phyloP scores from a whole-genome alignment of 2,329 filamentous ascomycete genomes.

The Ceratocystis cubensis region DNA sequence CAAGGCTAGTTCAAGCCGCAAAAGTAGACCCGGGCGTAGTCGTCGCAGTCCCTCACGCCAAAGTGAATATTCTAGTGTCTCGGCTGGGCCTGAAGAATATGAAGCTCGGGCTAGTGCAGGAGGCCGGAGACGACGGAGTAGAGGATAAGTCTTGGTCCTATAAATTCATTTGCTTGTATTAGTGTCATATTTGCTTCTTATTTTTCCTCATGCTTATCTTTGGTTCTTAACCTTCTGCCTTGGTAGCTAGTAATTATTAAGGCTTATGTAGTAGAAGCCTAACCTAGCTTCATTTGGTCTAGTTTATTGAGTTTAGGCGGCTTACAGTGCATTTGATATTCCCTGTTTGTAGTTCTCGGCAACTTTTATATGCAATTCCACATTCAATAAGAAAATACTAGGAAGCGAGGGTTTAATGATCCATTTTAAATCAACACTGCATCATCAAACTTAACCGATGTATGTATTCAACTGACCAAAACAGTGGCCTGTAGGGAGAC shows the following conservation, averaged over 20 bases:
- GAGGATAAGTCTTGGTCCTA: neutral
- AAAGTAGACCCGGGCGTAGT: neutral
- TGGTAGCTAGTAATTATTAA: neutral
- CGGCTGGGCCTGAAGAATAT: constrained; percentile 1
- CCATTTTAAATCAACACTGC: neutral
- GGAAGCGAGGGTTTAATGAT: neutral
- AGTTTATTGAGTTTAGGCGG: too few relatives aligned
- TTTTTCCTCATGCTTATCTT: neutral
- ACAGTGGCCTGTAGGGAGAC: neutral
- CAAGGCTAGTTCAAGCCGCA: neutral
- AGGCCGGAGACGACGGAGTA: constrained; percentile 3
- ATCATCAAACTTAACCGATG: neutral
- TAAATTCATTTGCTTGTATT: neutral
- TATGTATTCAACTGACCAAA: neutral
- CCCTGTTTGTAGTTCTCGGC: too few relatives aligned
- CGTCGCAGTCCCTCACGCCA: constrained; percentile 11
- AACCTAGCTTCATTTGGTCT: too few relatives aligned
- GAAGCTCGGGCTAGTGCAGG: neutral
- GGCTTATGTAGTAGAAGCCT: too few relatives aligned
- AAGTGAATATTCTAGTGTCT: constrained; percentile 16
- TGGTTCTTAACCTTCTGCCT: neutral
- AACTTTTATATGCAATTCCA: too few relatives aligned
- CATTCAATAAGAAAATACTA: too few relatives aligned
- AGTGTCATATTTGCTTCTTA: constrained; percentile 3
- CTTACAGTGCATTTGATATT: too few relatives aligned